These are phyloP conservation scores for Phytophthora pistaciae DNA, from an alignment of 352 stramenopile species.

Conservation along the genomic window DNA sequence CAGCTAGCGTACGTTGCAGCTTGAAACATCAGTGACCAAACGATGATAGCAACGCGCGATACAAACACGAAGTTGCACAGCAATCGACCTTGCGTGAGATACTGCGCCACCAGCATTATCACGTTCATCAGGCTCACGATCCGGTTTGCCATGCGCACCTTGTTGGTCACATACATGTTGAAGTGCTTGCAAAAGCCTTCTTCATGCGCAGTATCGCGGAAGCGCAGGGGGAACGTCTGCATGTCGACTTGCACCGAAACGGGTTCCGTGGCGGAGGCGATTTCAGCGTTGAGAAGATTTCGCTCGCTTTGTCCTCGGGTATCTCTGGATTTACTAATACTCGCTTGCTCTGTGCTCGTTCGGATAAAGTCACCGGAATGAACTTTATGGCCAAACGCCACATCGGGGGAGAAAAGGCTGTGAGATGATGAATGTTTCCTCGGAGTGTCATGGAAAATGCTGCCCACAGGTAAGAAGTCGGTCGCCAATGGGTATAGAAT, in stretches of 20 bases:
- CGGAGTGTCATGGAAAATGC: slow-evolving; percentile 43
- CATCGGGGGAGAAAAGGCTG: slow-evolving; percentile 6
- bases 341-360: neutral
- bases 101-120: slow-evolving; percentile 61
- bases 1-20: slow-evolving; percentile 44
- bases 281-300: slow-evolving; percentile 7
- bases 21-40: slow-evolving; percentile 56
- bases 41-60: slow-evolving; percentile 50
- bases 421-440: slow-evolving; percentile 15
- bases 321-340: neutral
- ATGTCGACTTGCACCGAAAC: slow-evolving; percentile 45
- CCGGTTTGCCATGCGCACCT: slow-evolving; percentile 62
- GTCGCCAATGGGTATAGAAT: slow-evolving; percentile 32
- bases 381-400: slow-evolving; percentile 10
- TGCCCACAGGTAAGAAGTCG: slow-evolving; percentile 54
- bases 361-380: slow-evolving; percentile 12
- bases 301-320: neutral
- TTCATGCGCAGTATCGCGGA: slow-evolving; percentile 67
- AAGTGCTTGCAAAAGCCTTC: slow-evolving; percentile 82
- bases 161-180: slow-evolving; percentile 75
- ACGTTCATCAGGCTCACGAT: slow-evolving; percentile 61
- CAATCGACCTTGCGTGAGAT: slow-evolving; percentile 40
- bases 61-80: slow-evolving; percentile 44
- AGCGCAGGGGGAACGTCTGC: slow-evolving; percentile 65
- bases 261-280: neutral